Evolutionary conservation across 495 filamentous ascomycete genomes (phyloP).

Genomic region (Neurospora sp.): DNA sequence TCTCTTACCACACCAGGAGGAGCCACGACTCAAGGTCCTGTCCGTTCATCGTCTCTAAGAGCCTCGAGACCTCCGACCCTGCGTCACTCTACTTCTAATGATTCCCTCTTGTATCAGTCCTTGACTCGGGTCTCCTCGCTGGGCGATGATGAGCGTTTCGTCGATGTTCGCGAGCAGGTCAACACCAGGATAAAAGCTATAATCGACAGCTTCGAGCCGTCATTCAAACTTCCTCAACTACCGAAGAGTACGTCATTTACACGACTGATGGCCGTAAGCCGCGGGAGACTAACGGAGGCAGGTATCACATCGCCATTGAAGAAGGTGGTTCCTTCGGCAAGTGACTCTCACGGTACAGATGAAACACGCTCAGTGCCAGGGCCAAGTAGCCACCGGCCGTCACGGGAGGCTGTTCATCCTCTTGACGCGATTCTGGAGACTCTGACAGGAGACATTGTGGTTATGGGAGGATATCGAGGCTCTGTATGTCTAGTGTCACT

Average conservation of each 20-base stretch:
- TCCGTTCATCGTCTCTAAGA: not conserved
- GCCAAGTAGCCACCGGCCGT: slow-evolving; percentile 10
- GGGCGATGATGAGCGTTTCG: slow-evolving; percentile 78
- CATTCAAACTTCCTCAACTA: slow-evolving; percentile 57
- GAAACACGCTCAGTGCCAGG: slow-evolving; percentile 1
- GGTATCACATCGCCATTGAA: slow-evolving; percentile 30
- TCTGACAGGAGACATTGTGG: slow-evolving; percentile 73
- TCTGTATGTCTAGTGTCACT: slow-evolving; percentile 28
- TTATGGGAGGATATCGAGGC: slow-evolving; percentile 86
- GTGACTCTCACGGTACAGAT: slow-evolving; percentile 3
- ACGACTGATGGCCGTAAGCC: not conserved
- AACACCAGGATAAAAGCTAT: slow-evolving; percentile 89
- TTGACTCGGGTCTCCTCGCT: slow-evolving; percentile 71
- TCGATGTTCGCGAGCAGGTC: slow-evolving; percentile 64
- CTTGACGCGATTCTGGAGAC: slow-evolving; percentile 57
- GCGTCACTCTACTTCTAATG: slow-evolving; percentile 60
- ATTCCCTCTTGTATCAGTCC: slow-evolving; percentile 56
- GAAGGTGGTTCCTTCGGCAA: slow-evolving; percentile 10
- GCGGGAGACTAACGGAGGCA: slow-evolving; percentile 10
- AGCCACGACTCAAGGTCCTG: not conserved
- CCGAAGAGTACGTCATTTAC: slow-evolving; percentile 44
- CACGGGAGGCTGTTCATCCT: slow-evolving; percentile 21
- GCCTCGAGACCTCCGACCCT: slow-evolving; percentile 26
- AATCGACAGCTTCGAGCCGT: slow-evolving; percentile 73
- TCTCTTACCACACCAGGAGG: not conserved